Evolutionary conservation across 75 land plant species (phyloP), one percentile per base, ranked within the genome.

Genomic region (Pinus tabuliformis): DNA sequence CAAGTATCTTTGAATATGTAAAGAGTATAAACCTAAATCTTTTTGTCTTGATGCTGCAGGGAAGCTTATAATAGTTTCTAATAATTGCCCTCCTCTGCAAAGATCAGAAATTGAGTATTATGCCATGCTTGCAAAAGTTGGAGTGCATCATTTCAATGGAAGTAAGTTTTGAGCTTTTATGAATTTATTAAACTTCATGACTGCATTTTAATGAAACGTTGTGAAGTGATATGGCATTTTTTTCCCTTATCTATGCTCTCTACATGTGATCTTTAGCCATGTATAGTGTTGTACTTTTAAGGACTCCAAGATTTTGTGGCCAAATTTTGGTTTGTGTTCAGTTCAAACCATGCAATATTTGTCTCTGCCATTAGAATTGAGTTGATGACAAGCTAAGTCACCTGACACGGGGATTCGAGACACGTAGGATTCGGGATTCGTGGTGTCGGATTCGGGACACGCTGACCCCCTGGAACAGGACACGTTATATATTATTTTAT

Each of bases 71-170:
- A 80, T 90, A 22, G 83, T 90, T 62, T 62, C 91, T 6, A 88
- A 86, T 76, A 86, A 91, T 66, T 88, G 88, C 82, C 91, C 92
- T 58, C 91, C 88, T 3, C 81, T 89, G 4, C 59, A 84, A 64
- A 89, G 84, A 30, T 91, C 89, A 5, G 91, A 91, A 79, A 89
- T 89, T 49, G 93, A 90, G 80, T 90, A 90, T 71, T 90, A 90
- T 76, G 92, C 92, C 8, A 90, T 90, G 92, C 79, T 90, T 52
- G 84, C 88, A 18, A 88, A 88, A 72, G 78, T 83, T 73, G 84
- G 84, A 36, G 92, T 90, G 21, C 92, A 90, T 54, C 92, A 90
- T 58, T 90, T 85, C 77, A 83, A 81, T 76, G 92, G 92, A 78
- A 90, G 90, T 89, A 79, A 89, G 91, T 79, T 30, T 33, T 28